These are phyloP conservation scores for Dryadomyces sulphureus DNA, from an alignment of 2,329 filamentous ascomycete species.

Conservation along the genomic window DNA sequence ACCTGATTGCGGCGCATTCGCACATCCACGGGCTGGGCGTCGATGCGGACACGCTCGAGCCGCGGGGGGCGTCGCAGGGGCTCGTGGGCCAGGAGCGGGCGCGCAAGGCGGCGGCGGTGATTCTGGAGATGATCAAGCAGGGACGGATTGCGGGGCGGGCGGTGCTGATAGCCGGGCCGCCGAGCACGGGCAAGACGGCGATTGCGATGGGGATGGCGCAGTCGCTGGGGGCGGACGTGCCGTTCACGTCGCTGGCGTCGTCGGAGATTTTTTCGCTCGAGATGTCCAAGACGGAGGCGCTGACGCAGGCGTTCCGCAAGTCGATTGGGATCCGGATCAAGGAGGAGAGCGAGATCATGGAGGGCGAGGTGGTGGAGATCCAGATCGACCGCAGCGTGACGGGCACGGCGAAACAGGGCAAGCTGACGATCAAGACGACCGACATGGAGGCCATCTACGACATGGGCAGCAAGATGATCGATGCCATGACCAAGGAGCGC, in stretches of 20 bases:
- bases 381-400: slow-evolving; percentile 96
- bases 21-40: slow-evolving; percentile 94
- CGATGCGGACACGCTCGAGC: slow-evolving; percentile 79
- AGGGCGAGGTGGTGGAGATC: slow-evolving; percentile 97
- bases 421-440: slow-evolving; percentile 97
- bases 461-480: slow-evolving; percentile 99
- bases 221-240: slow-evolving; percentile 82
- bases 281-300: slow-evolving; percentile 97
- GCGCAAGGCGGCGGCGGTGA: slow-evolving; percentile 87
- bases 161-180: slow-evolving; percentile 86
- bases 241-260: slow-evolving; percentile 88
- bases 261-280: slow-evolving; percentile 98
- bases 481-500: slow-evolving; percentile 98
- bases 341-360: slow-evolving; percentile 97
- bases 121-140: slow-evolving; percentile 97
- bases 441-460: slow-evolving; percentile 99
- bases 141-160: slow-evolving; percentile 95
- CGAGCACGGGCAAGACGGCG: slow-evolving; percentile 94
- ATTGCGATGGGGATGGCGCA: slow-evolving; percentile 99
- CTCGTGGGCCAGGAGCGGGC: slow-evolving; percentile 94
- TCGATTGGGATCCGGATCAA: slow-evolving; percentile 97
- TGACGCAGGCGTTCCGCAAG: slow-evolving; percentile 97
- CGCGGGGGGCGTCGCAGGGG: slow-evolving; percentile 72
- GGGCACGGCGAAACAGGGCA: slow-evolving; percentile 93
- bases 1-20: slow-evolving; percentile 95